phyloP scores from a whole-genome alignment of 805 yeast species.

The Jamesozyma hellenica region DNA sequence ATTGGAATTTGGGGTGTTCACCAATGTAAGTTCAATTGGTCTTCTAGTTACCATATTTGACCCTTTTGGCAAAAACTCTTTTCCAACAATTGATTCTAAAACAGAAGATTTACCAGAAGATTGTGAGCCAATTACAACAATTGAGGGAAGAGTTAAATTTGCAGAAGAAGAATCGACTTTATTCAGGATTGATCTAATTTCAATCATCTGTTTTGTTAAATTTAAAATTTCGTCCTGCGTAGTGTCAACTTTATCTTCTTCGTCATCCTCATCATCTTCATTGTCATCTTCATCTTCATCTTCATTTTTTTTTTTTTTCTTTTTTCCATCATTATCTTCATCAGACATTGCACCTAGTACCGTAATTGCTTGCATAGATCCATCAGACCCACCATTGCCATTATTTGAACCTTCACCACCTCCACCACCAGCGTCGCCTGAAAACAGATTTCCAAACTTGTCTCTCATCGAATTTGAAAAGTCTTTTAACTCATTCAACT shows the following conservation, averaged over 20 bases:
- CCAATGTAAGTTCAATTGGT: constrained; percentile 88
- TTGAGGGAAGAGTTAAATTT: constrained; percentile 77
- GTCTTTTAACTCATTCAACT: constrained; percentile 52
- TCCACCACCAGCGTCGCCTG: constrained; percentile 30
- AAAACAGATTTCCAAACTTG: constrained; percentile 22
- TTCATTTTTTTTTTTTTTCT: constrained; percentile 36
- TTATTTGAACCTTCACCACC: constrained; percentile 51
- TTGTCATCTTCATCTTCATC: constrained; percentile 32
- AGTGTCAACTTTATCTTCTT: constrained; percentile 43
- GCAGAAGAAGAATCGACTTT: constrained; percentile 65
- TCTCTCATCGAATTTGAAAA: constrained; percentile 47
- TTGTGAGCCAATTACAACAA: constrained; percentile 95
- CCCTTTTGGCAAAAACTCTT: constrained; percentile 93
- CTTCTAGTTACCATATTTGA: constrained; percentile 96
- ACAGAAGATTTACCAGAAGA: constrained; percentile 96
- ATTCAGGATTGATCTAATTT: constrained; percentile 70
- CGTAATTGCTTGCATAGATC: constrained; percentile 21
- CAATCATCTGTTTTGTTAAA: constrained; percentile 93
- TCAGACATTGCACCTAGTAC: constrained; percentile 25
- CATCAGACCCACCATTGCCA: constrained; percentile 30
- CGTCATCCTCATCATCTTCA: constrained; percentile 38
- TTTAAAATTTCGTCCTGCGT: constrained; percentile 77
- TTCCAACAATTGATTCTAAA: constrained; percentile 93
- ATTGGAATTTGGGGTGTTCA: constrained; percentile 72
- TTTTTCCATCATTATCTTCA: constrained; percentile 31